Evolutionary conservation across 2,329 filamentous ascomycete genomes (phyloP).

Genomic region (Madurella mycetomatis): DNA sequence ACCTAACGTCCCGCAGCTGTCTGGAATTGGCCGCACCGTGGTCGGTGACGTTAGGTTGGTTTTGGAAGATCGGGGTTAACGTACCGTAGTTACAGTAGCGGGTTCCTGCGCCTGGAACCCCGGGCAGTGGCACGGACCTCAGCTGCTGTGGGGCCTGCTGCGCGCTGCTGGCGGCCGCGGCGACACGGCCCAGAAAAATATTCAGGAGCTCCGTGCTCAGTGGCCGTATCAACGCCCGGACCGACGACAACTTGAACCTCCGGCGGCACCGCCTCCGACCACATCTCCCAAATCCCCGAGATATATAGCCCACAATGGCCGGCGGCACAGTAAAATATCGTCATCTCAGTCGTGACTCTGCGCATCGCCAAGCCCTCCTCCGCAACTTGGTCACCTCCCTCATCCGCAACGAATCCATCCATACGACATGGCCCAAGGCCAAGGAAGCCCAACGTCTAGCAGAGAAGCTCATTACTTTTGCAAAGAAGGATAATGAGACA

Average conservation of each 20-base stretch:
- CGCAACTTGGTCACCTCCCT: slow-evolving; percentile 95
- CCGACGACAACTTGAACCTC: slow-evolving; percentile 1
- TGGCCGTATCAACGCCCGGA: background rate
- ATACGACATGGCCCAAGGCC: slow-evolving; percentile 92
- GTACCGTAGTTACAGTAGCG: background rate
- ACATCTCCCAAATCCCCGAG: slow-evolving; percentile 1
- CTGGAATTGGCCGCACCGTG: background rate
- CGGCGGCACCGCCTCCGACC: background rate
- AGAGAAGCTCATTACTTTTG: slow-evolving; percentile 89
- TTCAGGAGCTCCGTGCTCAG: slow-evolving; percentile 2
- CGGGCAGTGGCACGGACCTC: background rate
- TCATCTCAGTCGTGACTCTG: slow-evolving; percentile 77
- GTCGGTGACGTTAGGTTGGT: slow-evolving; percentile 5
- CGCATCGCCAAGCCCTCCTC: slow-evolving; percentile 86
- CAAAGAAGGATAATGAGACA: slow-evolving; percentile 87
- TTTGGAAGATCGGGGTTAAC: background rate
- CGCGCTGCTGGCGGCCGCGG: background rate
- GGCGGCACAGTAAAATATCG: slow-evolving; percentile 84
- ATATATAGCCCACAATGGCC: slow-evolving; percentile 62
- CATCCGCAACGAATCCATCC: slow-evolving; percentile 87
- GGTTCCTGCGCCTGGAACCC: background rate
- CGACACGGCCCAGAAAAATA: slow-evolving; percentile 11
- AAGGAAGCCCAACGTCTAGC: slow-evolving; percentile 94
- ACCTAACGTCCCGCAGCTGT: background rate
- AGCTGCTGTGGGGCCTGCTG: background rate